Evolutionary conservation across 371 early-diverging fungal species (phyloP), one percentile per base, ranked within the genome.

Genomic region (Mortierella sp.): DNA sequence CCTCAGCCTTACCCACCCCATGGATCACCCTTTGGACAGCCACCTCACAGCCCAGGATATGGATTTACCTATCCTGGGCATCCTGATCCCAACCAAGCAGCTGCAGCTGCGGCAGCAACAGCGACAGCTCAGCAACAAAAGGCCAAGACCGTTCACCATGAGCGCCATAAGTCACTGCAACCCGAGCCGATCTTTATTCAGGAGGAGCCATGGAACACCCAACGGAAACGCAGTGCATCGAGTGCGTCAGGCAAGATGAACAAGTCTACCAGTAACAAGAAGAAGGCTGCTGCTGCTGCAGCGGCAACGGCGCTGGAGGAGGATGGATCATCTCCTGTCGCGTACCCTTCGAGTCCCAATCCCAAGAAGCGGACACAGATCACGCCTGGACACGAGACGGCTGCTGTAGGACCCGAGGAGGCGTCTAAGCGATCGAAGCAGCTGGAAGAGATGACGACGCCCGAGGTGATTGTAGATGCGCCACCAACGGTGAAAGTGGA

Each of bases 121-220:
- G 64, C 64, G 24, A 55, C 16, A 71, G 43, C 64, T 57, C 57
- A 57, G 28, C 59, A 59, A 16, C 59, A 59, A 31, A 59, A 59
- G 34, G 5, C 79, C 14, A 21, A 75, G 14, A 28, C 73, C 8
- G 24, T 44, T 34, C 74, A 55, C 10, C 51, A 75, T n/a, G 59
- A 59, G 59, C 64, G 64, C 8, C 37, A 55, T 53, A 26, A 31
- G 53, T 19, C 53, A 61, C 11, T 74, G 69, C 2, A 59, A 13
- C 53, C 84, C 11, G 84, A 84, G 78, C 80, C 84, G 19, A 84
- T 84, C 64, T 84, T 84, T 75, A 84, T 84, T 59, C 84, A 84
- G 57, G 84, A 84, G 57, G 84, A 84, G 69, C 84, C 84, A n/a
- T 84, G 84, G 84, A 72, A 64, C 37, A 77, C 77, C n/a, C 80